These are phyloP conservation scores for Silene vulgaris DNA, from an alignment of 179 eudicot genomes.

Conservation along the genomic window DNA sequence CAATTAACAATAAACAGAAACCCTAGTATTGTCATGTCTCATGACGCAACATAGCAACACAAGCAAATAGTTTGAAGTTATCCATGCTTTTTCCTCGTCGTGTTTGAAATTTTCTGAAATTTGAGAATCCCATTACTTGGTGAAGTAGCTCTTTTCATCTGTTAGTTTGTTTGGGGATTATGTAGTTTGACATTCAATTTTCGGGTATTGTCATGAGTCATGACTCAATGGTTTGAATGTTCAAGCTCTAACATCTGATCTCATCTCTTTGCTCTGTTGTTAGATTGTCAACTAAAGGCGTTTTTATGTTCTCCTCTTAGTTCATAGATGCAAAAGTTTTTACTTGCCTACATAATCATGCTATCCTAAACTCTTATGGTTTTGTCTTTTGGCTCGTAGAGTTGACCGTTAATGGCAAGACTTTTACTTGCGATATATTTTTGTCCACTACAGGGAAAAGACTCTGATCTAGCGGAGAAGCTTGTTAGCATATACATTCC, in stretches of 20 bases:
- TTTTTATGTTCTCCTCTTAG: not conserved
- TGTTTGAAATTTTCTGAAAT: not conserved
- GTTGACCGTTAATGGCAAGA: not conserved
- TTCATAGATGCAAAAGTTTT: not conserved
- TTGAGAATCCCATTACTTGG: not conserved
- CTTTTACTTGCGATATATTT: not conserved
- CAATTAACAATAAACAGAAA: not conserved
- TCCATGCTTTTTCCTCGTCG: not conserved
- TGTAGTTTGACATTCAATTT: not conserved
- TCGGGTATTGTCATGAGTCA: not conserved
- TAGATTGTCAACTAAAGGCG: not conserved
- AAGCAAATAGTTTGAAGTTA: not conserved
- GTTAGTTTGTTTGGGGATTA: not conserved
- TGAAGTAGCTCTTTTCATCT: not conserved
- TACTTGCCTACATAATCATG: not conserved
- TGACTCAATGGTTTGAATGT: not conserved
- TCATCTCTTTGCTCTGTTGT: not conserved
- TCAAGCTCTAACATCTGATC: not conserved
- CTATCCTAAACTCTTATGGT: not conserved
- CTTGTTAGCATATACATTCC: constrained; percentile 49
- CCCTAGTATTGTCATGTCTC: not conserved
- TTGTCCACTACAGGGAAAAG: constrained; percentile 31
- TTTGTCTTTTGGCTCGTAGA: not conserved
- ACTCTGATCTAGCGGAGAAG: constrained; percentile 34
- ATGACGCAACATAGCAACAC: not conserved